Base-by-base conservation (phyloP, 768 basidiomycete species). In the Hortiboletus flavorubellus region DNA sequence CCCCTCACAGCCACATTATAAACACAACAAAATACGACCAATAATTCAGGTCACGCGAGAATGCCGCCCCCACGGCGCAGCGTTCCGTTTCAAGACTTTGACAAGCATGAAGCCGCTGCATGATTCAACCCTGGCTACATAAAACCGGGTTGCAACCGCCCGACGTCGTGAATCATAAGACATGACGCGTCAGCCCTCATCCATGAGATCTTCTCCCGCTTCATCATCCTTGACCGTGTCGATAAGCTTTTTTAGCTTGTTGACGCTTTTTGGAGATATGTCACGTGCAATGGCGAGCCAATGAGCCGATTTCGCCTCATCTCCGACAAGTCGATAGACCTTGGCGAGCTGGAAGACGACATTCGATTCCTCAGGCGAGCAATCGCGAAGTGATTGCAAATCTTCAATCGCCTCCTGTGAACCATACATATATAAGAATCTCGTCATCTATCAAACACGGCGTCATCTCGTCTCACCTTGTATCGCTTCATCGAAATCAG, bases 341-440 rank as follows among this genome's bases (percentile, higher is more conserved):
- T 89, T 90, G 29, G 94, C 97, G 16, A 99, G 83, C 72, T 98
- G 87, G 82, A 97, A 97, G 55, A 95, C 84, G 53, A 98, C 91
- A 74, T 98, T 98, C 51, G 94, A 89, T 76, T 99, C 97, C 67
- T 94, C 92, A 8, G 96, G 96, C 35, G 94, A 91, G 59, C 84
- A 76, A 68, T 84, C 85, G 61, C 86, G 81, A 49, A 99, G 81
- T 56, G 78, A 76, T 73, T 93, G 86, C 68, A 98, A 80, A 70
- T 94, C 91, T 56, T 80, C 70, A 42, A 93, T 80, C 18, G 96
- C 95, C 41, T 78, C 77, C 94, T 97, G 75, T 59, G 46, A 58
- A 58, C 48, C 53, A 58, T 55, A 58, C 53, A 58, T 55, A 58
- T 63, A 66, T 60, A 66, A 67, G 64, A 60, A 53, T 58, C 11